Conservation (phyloP, 2,329 filamentous ascomycete species). For the Tolypocladium tropicale region DNA sequence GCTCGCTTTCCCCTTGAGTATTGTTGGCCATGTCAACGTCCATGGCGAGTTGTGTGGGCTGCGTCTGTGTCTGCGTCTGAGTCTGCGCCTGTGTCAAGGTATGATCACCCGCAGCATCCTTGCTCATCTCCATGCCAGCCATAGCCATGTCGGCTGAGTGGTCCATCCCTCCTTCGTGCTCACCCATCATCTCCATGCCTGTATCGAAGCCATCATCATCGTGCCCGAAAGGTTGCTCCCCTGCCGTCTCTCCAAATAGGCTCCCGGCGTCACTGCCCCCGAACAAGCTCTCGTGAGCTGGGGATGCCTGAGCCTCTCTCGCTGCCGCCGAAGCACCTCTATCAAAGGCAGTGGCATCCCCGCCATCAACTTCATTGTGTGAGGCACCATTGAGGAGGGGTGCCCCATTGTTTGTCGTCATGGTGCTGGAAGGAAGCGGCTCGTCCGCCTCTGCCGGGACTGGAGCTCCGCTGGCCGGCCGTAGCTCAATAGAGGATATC, state of each 20-base stretch:
- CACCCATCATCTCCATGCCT: constrained; percentile 51
- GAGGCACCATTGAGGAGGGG: constrained; percentile 42
- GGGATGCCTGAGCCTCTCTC: constrained; percentile 51
- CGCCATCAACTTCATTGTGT: constrained; percentile 11
- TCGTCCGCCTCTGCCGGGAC: constrained; percentile 66
- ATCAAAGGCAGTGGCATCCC: constrained; percentile 1
- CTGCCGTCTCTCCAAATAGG: constrained; percentile 68
- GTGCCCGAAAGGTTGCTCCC: constrained; percentile 57
- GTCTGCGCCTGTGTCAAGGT: background rate
- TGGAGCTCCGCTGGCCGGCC: constrained; percentile 64
- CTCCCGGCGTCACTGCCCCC: constrained; percentile 71
- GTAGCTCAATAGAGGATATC: constrained; percentile 77
- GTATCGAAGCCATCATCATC: constrained; percentile 79
- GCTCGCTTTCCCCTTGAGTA: background rate
- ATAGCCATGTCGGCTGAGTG: constrained; percentile 33
- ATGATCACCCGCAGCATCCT: constrained; percentile 9
- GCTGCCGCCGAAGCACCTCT: constrained; percentile 16
- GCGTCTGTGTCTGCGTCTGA: background rate
- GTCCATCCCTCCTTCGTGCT: constrained; percentile 28
- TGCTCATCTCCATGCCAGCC: constrained; percentile 18
- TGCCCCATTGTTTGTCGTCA: constrained; percentile 63
- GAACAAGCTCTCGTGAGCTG: constrained; percentile 71
- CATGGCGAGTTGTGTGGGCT: constrained; percentile 5
- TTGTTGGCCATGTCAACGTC: constrained; percentile 4
- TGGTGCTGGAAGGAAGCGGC: constrained; percentile 51